phyloP scores from a whole-genome alignment of 306 rosid genomes.

The Pyrus bretschneideri region DNA sequence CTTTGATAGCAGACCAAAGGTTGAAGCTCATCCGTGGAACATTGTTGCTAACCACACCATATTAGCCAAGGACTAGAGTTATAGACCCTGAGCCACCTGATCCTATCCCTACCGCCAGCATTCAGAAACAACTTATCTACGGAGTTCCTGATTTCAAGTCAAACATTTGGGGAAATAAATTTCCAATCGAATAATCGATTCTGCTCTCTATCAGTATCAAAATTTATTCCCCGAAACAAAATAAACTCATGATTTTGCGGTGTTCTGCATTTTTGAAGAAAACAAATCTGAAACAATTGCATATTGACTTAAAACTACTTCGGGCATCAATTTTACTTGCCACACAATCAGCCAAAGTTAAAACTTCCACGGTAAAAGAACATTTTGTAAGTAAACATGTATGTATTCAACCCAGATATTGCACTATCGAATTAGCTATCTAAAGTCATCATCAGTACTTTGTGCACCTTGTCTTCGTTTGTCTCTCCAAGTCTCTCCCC shows the following conservation, averaged over 20 bases:
- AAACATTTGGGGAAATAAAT: background rate
- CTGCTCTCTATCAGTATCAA: background rate
- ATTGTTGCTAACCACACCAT: background rate
- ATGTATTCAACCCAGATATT: background rate
- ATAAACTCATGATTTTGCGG: background rate
- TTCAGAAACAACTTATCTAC: background rate
- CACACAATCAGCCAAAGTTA: background rate
- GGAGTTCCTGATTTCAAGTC: background rate
- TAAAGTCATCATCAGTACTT: constrained; percentile 34
- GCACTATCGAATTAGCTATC: background rate
- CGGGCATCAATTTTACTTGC: background rate
- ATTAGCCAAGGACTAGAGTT: background rate
- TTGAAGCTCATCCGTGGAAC: background rate
- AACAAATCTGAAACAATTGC: background rate
- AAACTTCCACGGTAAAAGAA: background rate
- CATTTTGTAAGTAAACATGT: background rate
- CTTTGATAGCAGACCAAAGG: background rate
- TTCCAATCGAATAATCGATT: background rate
- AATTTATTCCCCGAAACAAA: background rate
- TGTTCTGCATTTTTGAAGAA: background rate
- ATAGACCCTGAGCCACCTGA: background rate
- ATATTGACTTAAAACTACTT: background rate
- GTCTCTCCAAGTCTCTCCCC: constrained; percentile 77
- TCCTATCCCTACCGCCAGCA: background rate
- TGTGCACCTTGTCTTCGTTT: constrained; percentile 48